Evolutionary conservation across 108 stramenopile genomes (phyloP).

Genomic region (Cyclotella kingstonii): DNA sequence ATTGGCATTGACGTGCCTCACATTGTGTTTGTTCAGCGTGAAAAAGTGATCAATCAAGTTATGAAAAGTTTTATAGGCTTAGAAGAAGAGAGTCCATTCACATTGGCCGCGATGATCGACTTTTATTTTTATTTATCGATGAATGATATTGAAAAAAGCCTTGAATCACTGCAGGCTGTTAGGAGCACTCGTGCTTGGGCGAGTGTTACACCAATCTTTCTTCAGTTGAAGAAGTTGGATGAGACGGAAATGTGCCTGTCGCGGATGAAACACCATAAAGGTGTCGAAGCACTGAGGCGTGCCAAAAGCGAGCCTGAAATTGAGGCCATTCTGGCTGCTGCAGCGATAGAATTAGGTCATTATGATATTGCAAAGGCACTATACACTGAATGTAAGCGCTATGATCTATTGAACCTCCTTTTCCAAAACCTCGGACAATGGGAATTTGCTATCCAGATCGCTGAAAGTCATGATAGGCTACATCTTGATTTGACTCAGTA

Average conservation of each 20-base stretch:
- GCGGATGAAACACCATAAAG: conserved; percentile 62
- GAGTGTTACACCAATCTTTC: conserved; percentile 78
- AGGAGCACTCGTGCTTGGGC: conserved; percentile 56
- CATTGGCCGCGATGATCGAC: conserved; percentile 51
- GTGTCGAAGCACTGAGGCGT: conserved; percentile 49
- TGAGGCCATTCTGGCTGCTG: conserved; percentile 50
- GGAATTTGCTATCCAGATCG: conserved; percentile 51
- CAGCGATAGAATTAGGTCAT: conserved; percentile 66
- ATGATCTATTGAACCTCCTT: conserved; percentile 57
- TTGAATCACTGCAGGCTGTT: conserved; percentile 52
- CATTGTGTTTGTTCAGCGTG: conserved; percentile 41
- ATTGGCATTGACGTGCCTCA: conserved; percentile 56
- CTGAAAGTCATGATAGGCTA: conserved; percentile 52
- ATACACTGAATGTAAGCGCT: conserved; percentile 57
- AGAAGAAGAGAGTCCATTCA: conserved; percentile 27
- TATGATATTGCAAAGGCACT: conserved; percentile 57
- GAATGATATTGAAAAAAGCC: conserved; percentile 68
- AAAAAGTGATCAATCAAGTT: conserved; percentile 10
- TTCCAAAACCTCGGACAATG: conserved; percentile 54
- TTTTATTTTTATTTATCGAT: conserved; percentile 56
- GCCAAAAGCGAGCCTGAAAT: conserved; percentile 47
- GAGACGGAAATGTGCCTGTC: conserved; percentile 74
- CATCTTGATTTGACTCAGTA: conserved; percentile 58
- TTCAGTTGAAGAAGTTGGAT: conserved; percentile 66
- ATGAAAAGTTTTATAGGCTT: conserved; percentile 72